Percentiles rank a stretch among this genome's conserved stretches.
Conservation (phyloP, 148 eudicot genomes). For the Diospyros lotus region DNA sequence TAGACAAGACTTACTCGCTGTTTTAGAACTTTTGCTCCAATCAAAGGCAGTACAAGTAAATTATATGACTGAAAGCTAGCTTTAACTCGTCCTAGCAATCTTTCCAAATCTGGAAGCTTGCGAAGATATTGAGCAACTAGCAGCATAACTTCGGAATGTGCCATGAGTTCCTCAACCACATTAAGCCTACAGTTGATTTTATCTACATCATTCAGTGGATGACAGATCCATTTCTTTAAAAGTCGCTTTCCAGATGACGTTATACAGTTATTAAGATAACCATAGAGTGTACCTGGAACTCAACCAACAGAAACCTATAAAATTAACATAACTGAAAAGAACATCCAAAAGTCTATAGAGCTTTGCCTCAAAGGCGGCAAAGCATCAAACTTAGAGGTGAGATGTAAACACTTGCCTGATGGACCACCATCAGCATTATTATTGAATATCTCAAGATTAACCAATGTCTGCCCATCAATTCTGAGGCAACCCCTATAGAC, state of each 20-base stretch:
- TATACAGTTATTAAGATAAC: slow-evolving; percentile 72
- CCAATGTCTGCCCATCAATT: slow-evolving; percentile 94
- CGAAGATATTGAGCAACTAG: slow-evolving; percentile 65
- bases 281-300: slow-evolving; percentile 77
- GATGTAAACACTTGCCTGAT: slow-evolving; percentile 45
- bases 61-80: slow-evolving; percentile 71
- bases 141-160: slow-evolving; percentile 49
- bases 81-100: slow-evolving; percentile 83
- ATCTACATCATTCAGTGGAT: slow-evolving; percentile 72
- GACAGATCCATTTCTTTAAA: slow-evolving; percentile 91
- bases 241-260: slow-evolving; percentile 89
- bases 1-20: slow-evolving; percentile 59
- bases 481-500: slow-evolving; percentile 88
- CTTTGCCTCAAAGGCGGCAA: not conserved
- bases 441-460: slow-evolving; percentile 82
- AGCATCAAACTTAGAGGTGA: not conserved
- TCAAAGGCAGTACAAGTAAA: slow-evolving; percentile 58
- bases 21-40: slow-evolving; percentile 81
- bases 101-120: slow-evolving; percentile 87
- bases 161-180: slow-evolving; percentile 62
- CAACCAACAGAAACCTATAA: slow-evolving; percentile 9
- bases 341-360: not conserved
- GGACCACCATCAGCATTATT: slow-evolving; percentile 87
- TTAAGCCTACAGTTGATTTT: slow-evolving; percentile 75
- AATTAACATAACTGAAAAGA: not conserved